Percentiles rank a stretch among this genome's conserved stretches.
Conservation (phyloP, 2,329 filamentous ascomycete species). For the Monosporascus sp. region DNA sequence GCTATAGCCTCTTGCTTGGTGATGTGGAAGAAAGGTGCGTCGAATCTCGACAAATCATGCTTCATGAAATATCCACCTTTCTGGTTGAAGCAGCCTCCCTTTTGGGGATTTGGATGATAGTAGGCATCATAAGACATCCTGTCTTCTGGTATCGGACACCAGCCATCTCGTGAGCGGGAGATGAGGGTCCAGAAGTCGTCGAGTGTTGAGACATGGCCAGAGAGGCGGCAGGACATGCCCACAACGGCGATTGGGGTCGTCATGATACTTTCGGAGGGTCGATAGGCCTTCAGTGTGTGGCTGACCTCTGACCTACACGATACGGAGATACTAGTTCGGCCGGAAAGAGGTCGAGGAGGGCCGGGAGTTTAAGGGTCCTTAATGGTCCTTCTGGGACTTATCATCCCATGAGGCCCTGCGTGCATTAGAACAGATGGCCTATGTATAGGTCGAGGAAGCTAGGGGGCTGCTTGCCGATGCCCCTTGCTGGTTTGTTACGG, state of each 20-base stretch:
- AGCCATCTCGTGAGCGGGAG: slow-evolving; percentile 61
- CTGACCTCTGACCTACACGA: too few relatives aligned
- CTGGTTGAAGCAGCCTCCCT: slow-evolving; percentile 62
- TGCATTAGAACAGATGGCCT: too few relatives aligned
- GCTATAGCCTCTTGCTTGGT: slow-evolving; percentile 66
- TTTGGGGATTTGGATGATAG: slow-evolving; percentile 61
- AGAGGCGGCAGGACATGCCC: slow-evolving; percentile 62
- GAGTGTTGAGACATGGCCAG: slow-evolving; percentile 48
- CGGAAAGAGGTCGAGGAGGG: too few relatives aligned
- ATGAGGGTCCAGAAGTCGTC: slow-evolving; percentile 65
- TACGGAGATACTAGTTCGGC: too few relatives aligned
- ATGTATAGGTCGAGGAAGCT: too few relatives aligned
- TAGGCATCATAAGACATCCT: slow-evolving; percentile 64
- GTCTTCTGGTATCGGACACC: slow-evolving; percentile 56
- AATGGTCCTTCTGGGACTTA: too few relatives aligned
- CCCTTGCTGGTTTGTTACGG: too few relatives aligned
- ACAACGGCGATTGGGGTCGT: slow-evolving; percentile 57
- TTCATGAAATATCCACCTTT: slow-evolving; percentile 62
- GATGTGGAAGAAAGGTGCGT: slow-evolving; percentile 78
- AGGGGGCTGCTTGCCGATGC: too few relatives aligned
- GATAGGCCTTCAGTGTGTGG: too few relatives aligned
- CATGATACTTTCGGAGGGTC: background rate
- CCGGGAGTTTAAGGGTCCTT: too few relatives aligned
- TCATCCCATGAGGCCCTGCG: too few relatives aligned
- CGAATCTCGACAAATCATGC: slow-evolving; percentile 67